Evolutionary conservation across 139 green algal genomes (phyloP).

Genomic region (Coelastrella sp.): DNA sequence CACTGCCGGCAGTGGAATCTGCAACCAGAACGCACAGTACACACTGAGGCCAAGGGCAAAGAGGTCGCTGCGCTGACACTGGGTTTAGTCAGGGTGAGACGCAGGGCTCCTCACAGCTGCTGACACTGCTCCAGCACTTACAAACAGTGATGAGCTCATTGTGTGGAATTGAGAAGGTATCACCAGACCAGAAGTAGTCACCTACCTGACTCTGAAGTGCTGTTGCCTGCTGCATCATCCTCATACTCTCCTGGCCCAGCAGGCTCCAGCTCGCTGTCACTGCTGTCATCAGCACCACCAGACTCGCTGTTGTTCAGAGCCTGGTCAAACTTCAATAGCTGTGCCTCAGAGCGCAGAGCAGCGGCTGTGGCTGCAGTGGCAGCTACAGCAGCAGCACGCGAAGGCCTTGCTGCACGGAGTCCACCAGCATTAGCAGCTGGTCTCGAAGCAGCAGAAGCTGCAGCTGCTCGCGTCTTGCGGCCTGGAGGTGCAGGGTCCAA

Average conservation of each 20-base stretch:
- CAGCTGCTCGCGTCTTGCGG: background rate
- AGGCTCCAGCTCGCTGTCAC: background rate
- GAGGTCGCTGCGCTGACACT: too few relatives aligned
- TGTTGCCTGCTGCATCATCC: background rate
- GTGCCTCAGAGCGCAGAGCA: constrained; percentile 10
- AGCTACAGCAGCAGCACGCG: constrained; percentile 12
- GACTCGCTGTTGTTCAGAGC: background rate
- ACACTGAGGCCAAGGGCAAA: too few relatives aligned
- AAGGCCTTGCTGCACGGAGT: too few relatives aligned
- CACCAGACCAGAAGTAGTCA: too few relatives aligned
- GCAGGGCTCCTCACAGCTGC: too few relatives aligned
- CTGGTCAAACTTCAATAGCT: background rate
- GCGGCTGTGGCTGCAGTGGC: constrained; percentile 25
- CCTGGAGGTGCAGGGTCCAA: too few relatives aligned
- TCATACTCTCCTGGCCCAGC: background rate
- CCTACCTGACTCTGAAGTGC: too few relatives aligned
- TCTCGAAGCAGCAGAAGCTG: background rate
- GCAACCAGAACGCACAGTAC: too few relatives aligned
- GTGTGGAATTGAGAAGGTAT: too few relatives aligned
- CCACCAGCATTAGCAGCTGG: background rate
- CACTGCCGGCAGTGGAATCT: background rate
- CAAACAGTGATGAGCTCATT: too few relatives aligned
- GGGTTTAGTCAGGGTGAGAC: too few relatives aligned
- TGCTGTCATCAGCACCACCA: background rate
- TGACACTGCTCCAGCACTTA: too few relatives aligned